Conservation (phyloP, 202 grass and related monocot genomes). For the Zizania palustris region DNA sequence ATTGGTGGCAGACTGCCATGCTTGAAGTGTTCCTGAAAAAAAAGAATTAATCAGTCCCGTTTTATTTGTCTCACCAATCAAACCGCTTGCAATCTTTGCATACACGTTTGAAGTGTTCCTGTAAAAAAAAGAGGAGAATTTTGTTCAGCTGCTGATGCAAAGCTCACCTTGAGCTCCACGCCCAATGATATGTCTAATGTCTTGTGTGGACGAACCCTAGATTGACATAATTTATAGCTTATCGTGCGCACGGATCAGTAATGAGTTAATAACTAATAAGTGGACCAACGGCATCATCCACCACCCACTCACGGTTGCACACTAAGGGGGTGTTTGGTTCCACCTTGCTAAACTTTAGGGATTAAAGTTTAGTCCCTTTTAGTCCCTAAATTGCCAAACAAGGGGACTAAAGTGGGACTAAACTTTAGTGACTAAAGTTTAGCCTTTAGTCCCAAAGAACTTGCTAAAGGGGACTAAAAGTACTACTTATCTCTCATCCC, state of each 20-base stretch:
- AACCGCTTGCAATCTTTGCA: background rate
- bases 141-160: slow-evolving; percentile 28
- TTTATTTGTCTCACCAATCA: background rate
- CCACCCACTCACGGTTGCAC: background rate
- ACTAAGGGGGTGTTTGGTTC: too few species aligned
- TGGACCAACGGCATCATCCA: background rate
- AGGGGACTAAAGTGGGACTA: too few species aligned
- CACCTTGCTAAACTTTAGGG: too few species aligned
- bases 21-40: too few species aligned
- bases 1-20: background rate
- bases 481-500: too few species aligned
- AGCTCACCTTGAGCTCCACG: slow-evolving; percentile 54
- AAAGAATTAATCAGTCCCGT: too few species aligned
- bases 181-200: slow-evolving; percentile 36
- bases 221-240: slow-evolving; percentile 4
- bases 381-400: too few species aligned
- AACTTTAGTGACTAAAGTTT: too few species aligned
- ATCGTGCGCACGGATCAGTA: background rate
- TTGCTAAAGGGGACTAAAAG: too few species aligned
- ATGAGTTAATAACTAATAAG: background rate
- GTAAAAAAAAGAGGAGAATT: background rate
- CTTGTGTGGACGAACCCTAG: background rate
- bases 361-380: too few species aligned
- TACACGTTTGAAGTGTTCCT: background rate
- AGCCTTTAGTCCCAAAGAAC: too few species aligned